Evolutionary conservation across 768 basidiomycete genomes (phyloP).

Genomic region (Tricholoma terreum): DNA sequence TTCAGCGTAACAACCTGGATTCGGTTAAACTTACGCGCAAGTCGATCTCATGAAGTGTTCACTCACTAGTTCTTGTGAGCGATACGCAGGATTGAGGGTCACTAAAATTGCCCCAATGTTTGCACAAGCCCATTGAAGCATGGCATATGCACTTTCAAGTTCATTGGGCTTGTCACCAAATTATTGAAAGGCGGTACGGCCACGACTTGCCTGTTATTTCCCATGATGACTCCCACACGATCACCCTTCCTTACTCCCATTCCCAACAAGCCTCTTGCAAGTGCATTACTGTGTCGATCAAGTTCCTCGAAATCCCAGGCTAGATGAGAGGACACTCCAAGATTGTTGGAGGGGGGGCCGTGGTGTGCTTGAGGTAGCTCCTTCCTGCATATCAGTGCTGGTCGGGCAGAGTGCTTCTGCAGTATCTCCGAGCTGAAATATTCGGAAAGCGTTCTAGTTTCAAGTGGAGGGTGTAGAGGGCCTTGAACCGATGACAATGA

Average conservation of each 20-base stretch:
- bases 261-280: conserved; percentile 64
- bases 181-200: neutral
- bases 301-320: conserved; percentile 78
- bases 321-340: conserved; percentile 47
- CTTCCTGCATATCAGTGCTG: conserved; percentile 63
- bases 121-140: conserved; percentile 86
- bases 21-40: neutral
- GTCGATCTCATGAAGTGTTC: neutral
- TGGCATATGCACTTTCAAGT: conserved; percentile 74
- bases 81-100: conserved; percentile 82
- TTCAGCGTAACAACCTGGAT: conserved; percentile 57
- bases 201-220: conserved; percentile 67
- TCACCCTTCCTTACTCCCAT: conserved; percentile 76
- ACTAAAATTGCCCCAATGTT: conserved; percentile 80
- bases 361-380: conserved; percentile 59
- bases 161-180: neutral
- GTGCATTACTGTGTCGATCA: conserved; percentile 58
- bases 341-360: conserved; percentile 54
- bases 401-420: conserved; percentile 41
- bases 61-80: conserved; percentile 64
- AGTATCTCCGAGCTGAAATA: conserved; percentile 63
- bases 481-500: conserved; percentile 58
- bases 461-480: conserved; percentile 52
- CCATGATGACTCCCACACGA: conserved; percentile 79
- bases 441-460: conserved; percentile 51